Conservation (phyloP, 495 filamentous ascomycete genomes). For the Aspergillus indologenus region DNA sequence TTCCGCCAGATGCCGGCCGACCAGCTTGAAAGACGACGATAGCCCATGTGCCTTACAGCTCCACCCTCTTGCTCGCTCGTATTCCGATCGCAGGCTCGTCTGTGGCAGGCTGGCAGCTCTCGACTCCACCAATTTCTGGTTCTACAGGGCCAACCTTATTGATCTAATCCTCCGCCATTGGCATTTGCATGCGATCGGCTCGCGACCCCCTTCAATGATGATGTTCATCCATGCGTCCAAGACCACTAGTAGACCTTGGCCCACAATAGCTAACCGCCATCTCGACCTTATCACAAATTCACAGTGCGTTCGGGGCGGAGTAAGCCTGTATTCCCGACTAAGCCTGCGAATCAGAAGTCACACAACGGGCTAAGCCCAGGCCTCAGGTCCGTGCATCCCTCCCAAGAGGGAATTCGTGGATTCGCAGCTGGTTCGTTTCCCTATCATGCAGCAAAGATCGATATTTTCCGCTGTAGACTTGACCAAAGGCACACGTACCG, state of each 20-base stretch:
- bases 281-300: conserved; percentile 3
- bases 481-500: not conserved
- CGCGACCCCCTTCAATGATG: no score
- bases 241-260: conserved; percentile 10
- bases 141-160: not conserved
- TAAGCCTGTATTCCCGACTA: not conserved
- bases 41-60: conserved; percentile 6
- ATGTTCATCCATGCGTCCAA: conserved; percentile 6
- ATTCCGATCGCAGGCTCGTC: not conserved
- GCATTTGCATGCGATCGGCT: not conserved
- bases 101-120: not conserved
- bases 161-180: not conserved
- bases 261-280: conserved; percentile 6
- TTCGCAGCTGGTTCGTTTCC: not conserved
- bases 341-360: conserved; percentile 8
- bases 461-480: not conserved
- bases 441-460: not conserved
- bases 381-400: not conserved
- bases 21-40: not conserved
- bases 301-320: conserved; percentile 7
- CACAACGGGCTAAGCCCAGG: not conserved
- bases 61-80: not conserved
- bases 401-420: not conserved
- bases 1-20: not conserved
- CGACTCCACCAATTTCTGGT: not conserved